Evolutionary conservation across 257 asterid species (phyloP).

Genomic region (Petunia secreta): DNA sequence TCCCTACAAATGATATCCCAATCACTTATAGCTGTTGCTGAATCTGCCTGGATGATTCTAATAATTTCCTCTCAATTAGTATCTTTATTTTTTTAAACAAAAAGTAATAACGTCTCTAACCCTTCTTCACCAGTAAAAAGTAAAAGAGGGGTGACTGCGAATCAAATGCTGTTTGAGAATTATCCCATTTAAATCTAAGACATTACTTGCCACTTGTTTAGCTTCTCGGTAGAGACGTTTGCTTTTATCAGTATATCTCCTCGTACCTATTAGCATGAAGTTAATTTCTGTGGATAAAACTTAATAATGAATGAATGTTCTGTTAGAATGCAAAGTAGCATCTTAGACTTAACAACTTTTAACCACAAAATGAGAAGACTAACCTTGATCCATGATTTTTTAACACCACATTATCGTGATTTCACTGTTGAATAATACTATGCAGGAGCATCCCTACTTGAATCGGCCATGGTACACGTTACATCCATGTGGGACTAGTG

Average conservation of each 20-base stretch:
- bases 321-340: too few relatives aligned
- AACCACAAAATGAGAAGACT: too few relatives aligned
- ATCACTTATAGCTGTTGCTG: too few relatives aligned
- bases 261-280: background rate
- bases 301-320: background rate
- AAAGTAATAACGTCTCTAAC: background rate
- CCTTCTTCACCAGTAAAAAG: slow-evolving; percentile 14
- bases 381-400: too few relatives aligned
- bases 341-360: too few relatives aligned
- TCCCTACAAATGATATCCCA: background rate
- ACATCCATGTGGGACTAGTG: slow-evolving; percentile 93
- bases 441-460: slow-evolving; percentile 79
- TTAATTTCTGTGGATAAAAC: background rate
- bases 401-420: background rate
- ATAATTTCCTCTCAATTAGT: background rate
- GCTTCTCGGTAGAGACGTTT: background rate
- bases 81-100: background rate
- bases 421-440: background rate
- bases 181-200: background rate
- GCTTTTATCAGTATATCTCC: background rate
- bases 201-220: too few relatives aligned
- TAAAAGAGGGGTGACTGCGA: background rate
- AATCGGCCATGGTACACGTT: slow-evolving; percentile 79
- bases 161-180: background rate
- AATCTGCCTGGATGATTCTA: slow-evolving; percentile 7